Evolutionary conservation across 306 rosid species (phyloP).

Genomic region (Senna tora): DNA sequence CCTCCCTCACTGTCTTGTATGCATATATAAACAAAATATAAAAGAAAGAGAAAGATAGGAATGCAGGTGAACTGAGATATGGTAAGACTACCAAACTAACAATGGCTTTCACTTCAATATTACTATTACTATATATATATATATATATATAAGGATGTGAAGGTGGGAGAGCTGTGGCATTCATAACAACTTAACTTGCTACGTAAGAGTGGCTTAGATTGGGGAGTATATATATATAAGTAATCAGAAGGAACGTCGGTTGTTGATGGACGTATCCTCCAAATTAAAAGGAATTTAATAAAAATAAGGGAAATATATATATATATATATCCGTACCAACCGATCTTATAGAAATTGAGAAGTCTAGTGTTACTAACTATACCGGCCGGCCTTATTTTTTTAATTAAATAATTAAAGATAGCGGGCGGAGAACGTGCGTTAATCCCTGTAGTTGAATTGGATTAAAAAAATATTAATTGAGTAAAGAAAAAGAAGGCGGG

Average conservation of each 20-base stretch:
- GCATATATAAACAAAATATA: background rate
- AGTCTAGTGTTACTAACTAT: conserved; percentile 24
- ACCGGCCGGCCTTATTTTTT: conserved; percentile 62
- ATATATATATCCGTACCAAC: conserved; percentile 43
- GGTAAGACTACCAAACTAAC: conserved; percentile 16
- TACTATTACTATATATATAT: no score
- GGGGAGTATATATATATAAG: conserved; percentile 2
- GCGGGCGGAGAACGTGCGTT: conserved; percentile 54
- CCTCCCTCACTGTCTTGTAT: conserved; percentile 8
- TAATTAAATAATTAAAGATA: conserved; percentile 29
- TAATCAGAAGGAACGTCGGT: conserved; percentile 50
- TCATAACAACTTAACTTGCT: conserved; percentile 43
- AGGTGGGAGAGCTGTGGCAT: conserved; percentile 34
- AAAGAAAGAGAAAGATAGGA: background rate
- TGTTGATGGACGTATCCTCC: conserved; percentile 49
- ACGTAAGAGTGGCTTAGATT: conserved; percentile 42
- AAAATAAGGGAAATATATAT: conserved; percentile 17
- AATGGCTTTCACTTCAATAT: conserved; percentile 41
- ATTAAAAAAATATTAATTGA: conserved; percentile 27
- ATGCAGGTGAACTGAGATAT: conserved; percentile 41
- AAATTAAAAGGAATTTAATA: conserved; percentile 10
- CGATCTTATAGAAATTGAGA: conserved; percentile 34
- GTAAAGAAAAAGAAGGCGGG: conserved; percentile 34
- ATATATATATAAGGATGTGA: conserved; percentile 16
- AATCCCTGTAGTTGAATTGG: conserved; percentile 37